Conservation (phyloP, 805 yeast species). For the Wickerhamiella domercqiae region DNA sequence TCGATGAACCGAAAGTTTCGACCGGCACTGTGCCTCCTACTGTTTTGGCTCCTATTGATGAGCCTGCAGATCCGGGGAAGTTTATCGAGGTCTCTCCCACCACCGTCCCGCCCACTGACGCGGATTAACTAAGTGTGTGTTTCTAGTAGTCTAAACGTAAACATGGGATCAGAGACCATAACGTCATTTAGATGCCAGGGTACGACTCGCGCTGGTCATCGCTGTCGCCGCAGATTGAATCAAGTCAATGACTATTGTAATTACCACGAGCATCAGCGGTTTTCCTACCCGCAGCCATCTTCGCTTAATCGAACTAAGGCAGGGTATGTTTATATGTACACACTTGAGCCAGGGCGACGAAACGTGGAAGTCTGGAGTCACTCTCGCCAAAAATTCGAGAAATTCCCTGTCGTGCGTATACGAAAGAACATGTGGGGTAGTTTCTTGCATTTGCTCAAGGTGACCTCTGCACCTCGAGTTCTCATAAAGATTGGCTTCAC, state of each 20-base stretch:
- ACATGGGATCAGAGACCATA: too few relatives aligned
- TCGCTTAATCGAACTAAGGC: background rate
- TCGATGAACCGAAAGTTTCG: too few relatives aligned
- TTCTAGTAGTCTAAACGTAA: too few relatives aligned
- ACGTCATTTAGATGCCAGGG: conserved; percentile 18
- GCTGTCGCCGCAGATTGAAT: conserved; percentile 11
- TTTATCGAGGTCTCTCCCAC: too few relatives aligned
- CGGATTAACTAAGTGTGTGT: too few relatives aligned
- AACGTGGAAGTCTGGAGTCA: conserved; percentile 18
- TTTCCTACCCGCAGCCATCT: background rate
- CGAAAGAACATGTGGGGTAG: background rate
- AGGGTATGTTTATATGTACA: conserved; percentile 21
- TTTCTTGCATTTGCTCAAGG: background rate
- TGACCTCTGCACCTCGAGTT: conserved; percentile 5
- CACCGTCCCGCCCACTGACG: too few relatives aligned
- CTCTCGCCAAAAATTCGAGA: conserved; percentile 7
- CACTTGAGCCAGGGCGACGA: conserved; percentile 11
- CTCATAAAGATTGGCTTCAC: conserved; percentile 23
- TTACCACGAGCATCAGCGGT: conserved; percentile 7
- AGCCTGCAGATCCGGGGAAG: too few relatives aligned
- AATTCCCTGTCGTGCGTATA: conserved; percentile 1
- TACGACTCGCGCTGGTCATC: conserved; percentile 15
- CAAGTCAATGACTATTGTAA: conserved; percentile 10
- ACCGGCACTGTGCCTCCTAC: too few relatives aligned
- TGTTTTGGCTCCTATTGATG: too few relatives aligned